Evolutionary conservation across 495 filamentous ascomycete species (phyloP).

Genomic region (Lophium mytilinum): DNA sequence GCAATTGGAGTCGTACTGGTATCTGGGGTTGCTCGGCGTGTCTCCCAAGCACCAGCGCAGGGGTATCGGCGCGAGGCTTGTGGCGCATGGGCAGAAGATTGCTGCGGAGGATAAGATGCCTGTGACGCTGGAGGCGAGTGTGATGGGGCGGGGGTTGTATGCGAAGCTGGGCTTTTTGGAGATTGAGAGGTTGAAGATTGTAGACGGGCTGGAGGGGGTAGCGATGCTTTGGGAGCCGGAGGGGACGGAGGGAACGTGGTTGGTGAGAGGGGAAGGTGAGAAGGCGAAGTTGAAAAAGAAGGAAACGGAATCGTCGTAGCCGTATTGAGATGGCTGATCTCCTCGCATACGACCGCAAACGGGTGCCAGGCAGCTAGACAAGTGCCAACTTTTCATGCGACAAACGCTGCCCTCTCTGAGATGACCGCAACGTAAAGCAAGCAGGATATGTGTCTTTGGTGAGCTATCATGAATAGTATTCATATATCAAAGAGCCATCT

Average conservation of each 20-base stretch:
- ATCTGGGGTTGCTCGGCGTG: constrained; percentile 5
- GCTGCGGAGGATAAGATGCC: constrained; percentile 12
- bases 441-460: too few species aligned
- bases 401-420: too few species aligned
- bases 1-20: constrained; percentile 3
- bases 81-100: constrained; percentile 10
- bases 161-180: constrained; percentile 14
- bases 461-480: too few species aligned
- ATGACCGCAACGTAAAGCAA: too few species aligned
- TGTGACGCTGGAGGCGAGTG: constrained; percentile 10
- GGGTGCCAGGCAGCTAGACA: too few species aligned
- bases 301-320: too few species aligned
- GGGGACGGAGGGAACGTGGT: background rate
- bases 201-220: background rate
- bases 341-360: too few species aligned
- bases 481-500: too few species aligned
- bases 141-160: constrained; percentile 9
- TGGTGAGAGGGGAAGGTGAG: too few species aligned
- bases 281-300: too few species aligned
- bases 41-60: constrained; percentile 10
- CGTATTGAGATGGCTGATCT: too few species aligned
- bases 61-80: constrained; percentile 9
- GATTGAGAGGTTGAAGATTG: background rate
- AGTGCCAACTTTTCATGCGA: too few species aligned
- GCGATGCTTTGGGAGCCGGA: constrained; percentile 18